A percentile compares a stretch with the other conserved stretches of the same genome.
Conservation (phyloP, 306 rosid genomes). For the Delonix regia region DNA sequence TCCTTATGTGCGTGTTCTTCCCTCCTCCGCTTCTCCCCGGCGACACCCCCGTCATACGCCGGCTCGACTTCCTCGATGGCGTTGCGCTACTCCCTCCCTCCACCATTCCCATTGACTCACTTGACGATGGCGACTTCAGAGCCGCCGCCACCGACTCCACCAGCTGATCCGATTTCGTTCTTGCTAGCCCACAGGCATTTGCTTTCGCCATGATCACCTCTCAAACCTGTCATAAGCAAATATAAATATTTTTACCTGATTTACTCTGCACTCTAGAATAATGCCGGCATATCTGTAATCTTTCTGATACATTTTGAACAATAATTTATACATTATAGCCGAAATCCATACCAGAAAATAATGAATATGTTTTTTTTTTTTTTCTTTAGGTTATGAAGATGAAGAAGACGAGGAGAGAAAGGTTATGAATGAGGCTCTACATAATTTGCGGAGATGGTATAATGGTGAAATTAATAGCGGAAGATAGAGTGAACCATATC, state of each 20-base stretch:
- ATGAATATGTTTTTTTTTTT: not conserved
- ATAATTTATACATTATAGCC: too few species aligned
- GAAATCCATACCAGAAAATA: not conserved
- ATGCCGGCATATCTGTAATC: not conserved
- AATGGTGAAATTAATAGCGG: not conserved
- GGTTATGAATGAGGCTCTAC: not conserved
- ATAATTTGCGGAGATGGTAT: not conserved
- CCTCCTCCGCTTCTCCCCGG: conserved; percentile 58
- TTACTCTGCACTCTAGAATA: not conserved
- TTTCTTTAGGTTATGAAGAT: not conserved
- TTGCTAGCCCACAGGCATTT: conserved; percentile 44
- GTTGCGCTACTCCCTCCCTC: conserved; percentile 37
- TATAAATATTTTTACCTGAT: not conserved
- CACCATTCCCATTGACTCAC: conserved; percentile 33
- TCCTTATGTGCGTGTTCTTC: conserved; percentile 83
- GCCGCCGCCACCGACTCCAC: conserved; percentile 59
- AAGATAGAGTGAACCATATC: not conserved
- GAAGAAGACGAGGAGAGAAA: not conserved
- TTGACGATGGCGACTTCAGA: conserved; percentile 58
- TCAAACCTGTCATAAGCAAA: not conserved
- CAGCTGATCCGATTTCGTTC: conserved; percentile 85
- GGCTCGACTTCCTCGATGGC: conserved; percentile 75
- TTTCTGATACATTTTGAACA: not conserved
- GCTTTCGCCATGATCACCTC: conserved; percentile 57
- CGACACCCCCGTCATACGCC: conserved; percentile 54